Evolutionary conservation across 2,329 filamentous ascomycete species (phyloP).

Genomic region (Phyllosticta paracitricarpa): DNA sequence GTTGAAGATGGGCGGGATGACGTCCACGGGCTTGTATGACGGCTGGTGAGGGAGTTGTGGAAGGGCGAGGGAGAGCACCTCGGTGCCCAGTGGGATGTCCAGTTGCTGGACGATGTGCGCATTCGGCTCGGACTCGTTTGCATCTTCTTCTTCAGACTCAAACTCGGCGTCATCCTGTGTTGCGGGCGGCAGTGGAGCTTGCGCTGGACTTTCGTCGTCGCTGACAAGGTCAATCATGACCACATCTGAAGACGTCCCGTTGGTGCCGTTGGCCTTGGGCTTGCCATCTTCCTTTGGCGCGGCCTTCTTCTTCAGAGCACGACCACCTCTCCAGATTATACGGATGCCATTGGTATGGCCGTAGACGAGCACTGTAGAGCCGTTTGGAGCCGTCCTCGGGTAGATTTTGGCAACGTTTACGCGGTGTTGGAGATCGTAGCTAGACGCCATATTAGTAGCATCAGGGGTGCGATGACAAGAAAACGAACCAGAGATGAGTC

Average conservation of each 20-base stretch:
- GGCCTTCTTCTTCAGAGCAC: constrained; percentile 30
- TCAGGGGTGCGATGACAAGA: neutral
- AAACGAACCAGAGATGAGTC: constrained; percentile 5
- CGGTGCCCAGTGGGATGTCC: constrained; percentile 44
- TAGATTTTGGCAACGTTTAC: constrained; percentile 48
- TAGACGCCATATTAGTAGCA: constrained; percentile 19
- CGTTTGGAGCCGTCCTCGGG: constrained; percentile 48
- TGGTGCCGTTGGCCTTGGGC: constrained; percentile 33
- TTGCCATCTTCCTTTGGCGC: constrained; percentile 19
- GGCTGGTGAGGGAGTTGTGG: constrained; percentile 29
- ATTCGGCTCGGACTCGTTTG: constrained; percentile 47
- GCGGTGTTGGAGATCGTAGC: constrained; percentile 51
- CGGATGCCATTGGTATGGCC: constrained; percentile 49
- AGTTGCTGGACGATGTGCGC: constrained; percentile 44
- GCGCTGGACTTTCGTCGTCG: constrained; percentile 38
- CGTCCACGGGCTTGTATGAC: constrained; percentile 21
- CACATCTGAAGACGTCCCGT: constrained; percentile 33
- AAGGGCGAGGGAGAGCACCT: constrained; percentile 44
- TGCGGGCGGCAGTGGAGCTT: constrained; percentile 10
- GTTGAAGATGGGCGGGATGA: constrained; percentile 38
- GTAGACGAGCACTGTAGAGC: constrained; percentile 51
- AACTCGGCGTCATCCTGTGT: constrained; percentile 31
- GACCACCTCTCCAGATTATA: constrained; percentile 52
- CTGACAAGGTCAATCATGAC: constrained; percentile 46
- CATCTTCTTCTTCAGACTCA: constrained; percentile 46